phyloP scores from a whole-genome alignment of 306 rosid genomes.

The Vicia sativa region DNA sequence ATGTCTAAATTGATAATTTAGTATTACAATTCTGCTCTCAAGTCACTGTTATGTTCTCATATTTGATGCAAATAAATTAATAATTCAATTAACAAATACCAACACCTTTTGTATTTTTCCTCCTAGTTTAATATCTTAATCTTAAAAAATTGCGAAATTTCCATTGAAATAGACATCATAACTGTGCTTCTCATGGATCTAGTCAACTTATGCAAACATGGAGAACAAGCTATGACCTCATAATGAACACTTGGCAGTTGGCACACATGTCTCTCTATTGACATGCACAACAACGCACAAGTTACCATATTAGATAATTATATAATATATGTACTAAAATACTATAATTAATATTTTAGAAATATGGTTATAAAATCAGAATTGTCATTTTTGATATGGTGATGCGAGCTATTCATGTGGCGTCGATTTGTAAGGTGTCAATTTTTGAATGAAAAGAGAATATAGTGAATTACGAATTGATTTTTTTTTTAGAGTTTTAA shows the following conservation, averaged over 20 bases:
- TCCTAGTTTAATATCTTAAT: constrained; percentile 10
- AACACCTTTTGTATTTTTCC: constrained; percentile 6
- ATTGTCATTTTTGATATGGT: too few species aligned
- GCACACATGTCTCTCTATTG: constrained; percentile 9
- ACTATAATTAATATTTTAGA: too few species aligned
- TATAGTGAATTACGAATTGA: too few species aligned
- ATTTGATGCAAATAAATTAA: background rate
- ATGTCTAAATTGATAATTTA: background rate
- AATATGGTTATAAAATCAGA: too few species aligned
- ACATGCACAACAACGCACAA: background rate
- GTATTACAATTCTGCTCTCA: constrained; percentile 1
- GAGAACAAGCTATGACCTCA: constrained; percentile 26
- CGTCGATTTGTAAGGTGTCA: too few species aligned
- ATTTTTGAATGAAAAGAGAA: too few species aligned
- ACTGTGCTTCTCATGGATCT: constrained; percentile 27
- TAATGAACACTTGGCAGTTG: constrained; percentile 37
- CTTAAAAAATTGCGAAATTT: constrained; percentile 33
- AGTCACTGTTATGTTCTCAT: constrained; percentile 10
- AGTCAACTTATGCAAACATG: constrained; percentile 34
- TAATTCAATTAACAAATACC: constrained; percentile 17
- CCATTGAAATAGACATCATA: constrained; percentile 34
- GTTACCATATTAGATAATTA: background rate
- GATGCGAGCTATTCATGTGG: too few species aligned
- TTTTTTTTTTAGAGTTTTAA: too few species aligned
- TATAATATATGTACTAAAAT: background rate